Conservation (phyloP, 2,329 filamentous ascomycete species). For the Cryphonectria carpinicola region DNA sequence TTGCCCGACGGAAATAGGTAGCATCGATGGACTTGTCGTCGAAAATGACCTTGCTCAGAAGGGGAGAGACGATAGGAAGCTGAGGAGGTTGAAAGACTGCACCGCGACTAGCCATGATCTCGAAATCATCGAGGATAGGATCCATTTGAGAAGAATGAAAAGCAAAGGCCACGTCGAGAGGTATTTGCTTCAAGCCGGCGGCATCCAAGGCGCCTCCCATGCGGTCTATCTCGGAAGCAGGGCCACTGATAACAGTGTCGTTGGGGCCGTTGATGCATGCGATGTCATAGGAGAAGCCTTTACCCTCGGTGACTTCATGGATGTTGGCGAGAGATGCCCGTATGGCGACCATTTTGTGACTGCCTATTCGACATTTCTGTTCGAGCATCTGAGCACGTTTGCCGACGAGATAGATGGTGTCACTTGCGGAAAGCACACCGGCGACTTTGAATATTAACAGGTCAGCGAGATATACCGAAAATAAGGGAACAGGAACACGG, state of each 20-base stretch:
- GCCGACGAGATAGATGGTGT: slow-evolving; percentile 67
- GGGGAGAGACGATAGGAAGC: slow-evolving; percentile 6
- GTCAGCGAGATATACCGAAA: background rate
- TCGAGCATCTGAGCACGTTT: slow-evolving; percentile 59
- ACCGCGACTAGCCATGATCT: slow-evolving; percentile 38
- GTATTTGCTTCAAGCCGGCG: slow-evolving; percentile 37
- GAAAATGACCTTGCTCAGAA: slow-evolving; percentile 10
- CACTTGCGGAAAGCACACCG: slow-evolving; percentile 64
- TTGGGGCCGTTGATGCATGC: slow-evolving; percentile 69
- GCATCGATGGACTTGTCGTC: background rate
- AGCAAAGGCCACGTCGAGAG: slow-evolving; percentile 42
- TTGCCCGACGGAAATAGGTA: background rate
- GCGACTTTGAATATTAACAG: slow-evolving; percentile 44
- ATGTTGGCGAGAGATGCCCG: slow-evolving; percentile 35
- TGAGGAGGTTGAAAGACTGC: background rate
- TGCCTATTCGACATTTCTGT: slow-evolving; percentile 51
- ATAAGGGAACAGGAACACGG: background rate
- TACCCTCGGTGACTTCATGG: slow-evolving; percentile 27
- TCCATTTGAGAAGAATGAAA: slow-evolving; percentile 45
- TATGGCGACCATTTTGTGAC: slow-evolving; percentile 42
- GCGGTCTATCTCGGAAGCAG: slow-evolving; percentile 48
- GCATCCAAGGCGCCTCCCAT: slow-evolving; percentile 11
- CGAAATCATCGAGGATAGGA: slow-evolving; percentile 51
- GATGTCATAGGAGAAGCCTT: slow-evolving; percentile 39
- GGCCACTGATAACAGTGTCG: slow-evolving; percentile 64